Base-by-base conservation (phyloP, 768 basidiomycete species). In the Leccinum incarnatum region DNA sequence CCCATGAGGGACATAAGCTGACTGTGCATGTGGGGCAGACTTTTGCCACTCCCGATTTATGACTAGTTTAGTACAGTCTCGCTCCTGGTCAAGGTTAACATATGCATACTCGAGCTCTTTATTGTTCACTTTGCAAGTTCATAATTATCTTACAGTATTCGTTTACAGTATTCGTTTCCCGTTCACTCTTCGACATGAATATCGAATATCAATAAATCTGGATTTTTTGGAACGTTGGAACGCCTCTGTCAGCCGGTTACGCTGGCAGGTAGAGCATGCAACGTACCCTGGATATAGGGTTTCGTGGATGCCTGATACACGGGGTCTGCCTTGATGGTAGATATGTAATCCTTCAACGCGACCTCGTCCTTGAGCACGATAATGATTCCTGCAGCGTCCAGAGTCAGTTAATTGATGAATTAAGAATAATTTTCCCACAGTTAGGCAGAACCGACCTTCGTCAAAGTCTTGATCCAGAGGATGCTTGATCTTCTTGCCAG, bases 31-130 rank as follows among this genome's bases (percentile, higher is more conserved):
- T 55, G 9, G 30, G 19, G 57, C 30, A 72, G 90, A 65, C 62
- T 93, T 54, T 65, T 91, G 64, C 91, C 91, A 1, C 71, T 29
- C 34, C 88, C 84, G 2, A 91, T 93, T 60, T 92, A 93, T 60
- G 72, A 85, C 66, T 91, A 63, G 42, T 42, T 19, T 2, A 71
- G 29, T 1, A 46, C 11, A 7, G 21, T 49, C 3, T 57, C 30
- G 14, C 27, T 37, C 17, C 17, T 29, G 45, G 1, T 42, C n/a
- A 42, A 42, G n/a, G 29, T 47, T 30, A 27, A 6, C 40, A 58
- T 19, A 61, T 48, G 37, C 32, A 56, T 42, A 7, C 25, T 54
- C 53, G 10, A 4, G 48, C 30, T 34, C 7, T 52, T 56, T 32
- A 61, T 54, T 34, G 55, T 62, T 59, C 55, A 63, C 23, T 29